Base-by-base conservation (phyloP, 2,329 filamentous ascomycete species). In the Trichoderma semiorbis region DNA sequence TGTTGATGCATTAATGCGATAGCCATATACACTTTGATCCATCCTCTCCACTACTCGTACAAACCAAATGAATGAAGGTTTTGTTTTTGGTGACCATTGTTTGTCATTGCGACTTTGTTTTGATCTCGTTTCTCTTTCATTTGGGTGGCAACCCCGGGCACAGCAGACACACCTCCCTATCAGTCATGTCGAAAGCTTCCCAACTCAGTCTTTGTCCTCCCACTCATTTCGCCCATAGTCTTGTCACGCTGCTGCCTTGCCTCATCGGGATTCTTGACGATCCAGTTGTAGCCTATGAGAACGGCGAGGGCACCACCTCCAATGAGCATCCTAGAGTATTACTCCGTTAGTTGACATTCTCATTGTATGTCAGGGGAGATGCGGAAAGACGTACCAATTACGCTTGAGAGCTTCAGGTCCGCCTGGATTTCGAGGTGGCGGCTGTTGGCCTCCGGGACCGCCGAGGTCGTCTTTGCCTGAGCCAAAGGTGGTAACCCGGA, bases 361-460 rank as follows among this genome's bases (percentile, higher is more conserved):
- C 47, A 24, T 5, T 24, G 5, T 53, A 21, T 2, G 14, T 14
- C 47, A 43, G 3, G 36, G 10, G 8, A 16, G 18, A 57, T 58
- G 18, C 16, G 11, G 0, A 34, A 14, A 43, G 26, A 47, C 63
- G 24, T 74, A 82, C 81, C 79, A 81, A 64, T 81, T 81, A 5
- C 78, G 76, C 57, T 76, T 76, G 10, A 79, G 7, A 2, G 73
- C 75, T 3, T 81, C 81, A 5, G 77, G 74, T 1, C 58, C 68
- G 4, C 78, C 77, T 78, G 0, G 39, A 43, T 43, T 43, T n/a
- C 39, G 39, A 43, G 39, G 39, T 43, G 39, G 79, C 3, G 76
- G 75, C 70, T 78, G 71, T n/a, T 81, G 80, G 39, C 79, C 80
- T n/a, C 76, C 78, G 1, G 80, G 80, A 2, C 80, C 80, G 21